Base-by-base conservation (phyloP, 768 basidiomycete genomes). In the Collybia mongolica region DNA sequence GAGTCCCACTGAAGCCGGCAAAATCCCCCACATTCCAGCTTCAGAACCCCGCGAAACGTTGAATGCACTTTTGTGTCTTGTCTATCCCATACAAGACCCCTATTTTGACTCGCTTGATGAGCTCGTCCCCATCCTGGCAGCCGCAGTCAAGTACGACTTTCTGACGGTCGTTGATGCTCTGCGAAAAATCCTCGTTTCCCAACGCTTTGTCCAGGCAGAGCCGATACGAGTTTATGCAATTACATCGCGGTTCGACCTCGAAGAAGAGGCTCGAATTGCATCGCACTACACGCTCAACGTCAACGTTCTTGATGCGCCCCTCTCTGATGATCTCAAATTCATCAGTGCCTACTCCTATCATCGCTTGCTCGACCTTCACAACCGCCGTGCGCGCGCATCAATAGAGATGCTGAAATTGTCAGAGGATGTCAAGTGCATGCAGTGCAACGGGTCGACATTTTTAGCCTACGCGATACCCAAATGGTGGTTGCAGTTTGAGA, bases 311-410 rank as follows among this genome's bases (percentile, higher is more conserved):
- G 79, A 82, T 28, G 73, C 72, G n/a, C 77, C 82, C 0, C 69
- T 83, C 2, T 77, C 70, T 39, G 82, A 83, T 2, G 88, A 88
- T 51, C 72, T 86, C 52, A 80, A 79, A 56, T 71, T 79, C 64
- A 84, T 89, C 61, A 74, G 80, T 2, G 88, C 84, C n/a, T 81
- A 78, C 55, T 76, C 82, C 19, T 89, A 87, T 56, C 81, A 84
- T 58, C 79, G 75, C 8, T 77, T 89, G 39, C 72, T 88, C 23
- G 69, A 75, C 12, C 74, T 88, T 20, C 85, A 88, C 57, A 76
- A 73, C 22, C 67, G 67, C 11, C 82, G 87, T 6, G 72, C 74
- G 0, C 61, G 66, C 6, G 75, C 76, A 2, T 82, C 83, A 1
- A 65, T 72, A 24, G 70, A 69, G 11, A 63, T 83, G 36, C 62